A percentile compares a stretch with the other conserved stretches of the same genome.
These are phyloP conservation scores for Cryphonectria naterciae DNA, from an alignment of 2,329 filamentous ascomycete species.

Conservation along the genomic window DNA sequence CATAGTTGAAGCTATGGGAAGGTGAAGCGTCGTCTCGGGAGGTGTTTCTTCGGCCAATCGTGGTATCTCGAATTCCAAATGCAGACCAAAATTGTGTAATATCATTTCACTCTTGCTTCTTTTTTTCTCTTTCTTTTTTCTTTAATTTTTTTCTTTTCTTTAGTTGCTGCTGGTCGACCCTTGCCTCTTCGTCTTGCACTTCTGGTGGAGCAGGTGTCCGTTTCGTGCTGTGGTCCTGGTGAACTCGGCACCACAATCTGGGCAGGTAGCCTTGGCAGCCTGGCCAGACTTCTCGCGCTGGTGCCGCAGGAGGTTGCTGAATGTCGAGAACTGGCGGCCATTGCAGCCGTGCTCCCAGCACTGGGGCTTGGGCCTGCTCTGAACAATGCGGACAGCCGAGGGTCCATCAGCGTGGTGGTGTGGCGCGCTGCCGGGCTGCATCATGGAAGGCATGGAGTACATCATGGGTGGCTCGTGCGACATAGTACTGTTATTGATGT, in stretches of 20 bases:
- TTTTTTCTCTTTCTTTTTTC: neutral
- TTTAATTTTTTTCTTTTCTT: neutral
- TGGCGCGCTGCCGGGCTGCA: slow-evolving; percentile 31
- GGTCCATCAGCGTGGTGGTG: slow-evolving; percentile 41
- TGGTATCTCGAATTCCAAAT: slow-evolving; percentile 28
- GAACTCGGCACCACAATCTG: slow-evolving; percentile 90
- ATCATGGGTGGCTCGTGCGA: slow-evolving; percentile 33
- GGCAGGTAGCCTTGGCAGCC: slow-evolving; percentile 85
- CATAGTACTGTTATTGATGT: slow-evolving; percentile 30
- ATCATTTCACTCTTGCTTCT: slow-evolving; percentile 10
- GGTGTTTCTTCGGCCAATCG: slow-evolving; percentile 12
- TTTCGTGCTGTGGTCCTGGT: slow-evolving; percentile 87
- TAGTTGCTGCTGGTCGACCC: slow-evolving; percentile 49
- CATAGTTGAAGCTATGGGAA: slow-evolving; percentile 23
- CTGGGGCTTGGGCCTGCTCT: slow-evolving; percentile 85
- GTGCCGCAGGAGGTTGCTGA: slow-evolving; percentile 90
- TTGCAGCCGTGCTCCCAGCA: slow-evolving; percentile 99
- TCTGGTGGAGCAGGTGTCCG: slow-evolving; percentile 83
- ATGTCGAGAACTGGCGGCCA: slow-evolving; percentile 92
- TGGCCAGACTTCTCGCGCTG: slow-evolving; percentile 94
- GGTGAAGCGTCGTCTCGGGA: slow-evolving; percentile 18
- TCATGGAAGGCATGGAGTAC: slow-evolving; percentile 38
- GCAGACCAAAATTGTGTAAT: slow-evolving; percentile 19
- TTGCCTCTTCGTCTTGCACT: slow-evolving; percentile 72
- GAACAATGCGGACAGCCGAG: slow-evolving; percentile 68